Conservation (phyloP, 768 basidiomycete genomes). For the Tubosaeta sp. region DNA sequence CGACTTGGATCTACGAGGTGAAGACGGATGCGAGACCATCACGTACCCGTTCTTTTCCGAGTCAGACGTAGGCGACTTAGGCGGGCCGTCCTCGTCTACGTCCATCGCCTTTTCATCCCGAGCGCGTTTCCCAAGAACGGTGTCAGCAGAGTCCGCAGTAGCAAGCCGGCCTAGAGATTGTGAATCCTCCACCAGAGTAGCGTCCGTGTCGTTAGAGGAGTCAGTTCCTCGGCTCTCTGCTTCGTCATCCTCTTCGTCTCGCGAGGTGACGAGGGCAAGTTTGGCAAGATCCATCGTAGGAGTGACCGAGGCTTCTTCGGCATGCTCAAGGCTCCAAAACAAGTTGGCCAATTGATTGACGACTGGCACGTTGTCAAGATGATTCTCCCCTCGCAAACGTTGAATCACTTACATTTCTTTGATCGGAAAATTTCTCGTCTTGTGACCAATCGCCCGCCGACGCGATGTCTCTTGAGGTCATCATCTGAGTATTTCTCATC, state of each 20-base stretch:
- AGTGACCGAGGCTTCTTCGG: conserved; percentile 64
- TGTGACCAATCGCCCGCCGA: conserved; percentile 83
- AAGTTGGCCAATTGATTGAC: conserved; percentile 74
- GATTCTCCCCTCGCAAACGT: conserved; percentile 1
- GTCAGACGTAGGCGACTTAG: conserved; percentile 26
- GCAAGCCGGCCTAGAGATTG: conserved; percentile 27
- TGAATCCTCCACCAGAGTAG: conserved; percentile 80
- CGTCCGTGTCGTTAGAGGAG: conserved; percentile 83
- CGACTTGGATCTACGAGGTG: conserved; percentile 35
- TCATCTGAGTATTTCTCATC: conserved; percentile 77
- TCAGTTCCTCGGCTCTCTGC: conserved; percentile 68
- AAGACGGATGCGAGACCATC: conserved; percentile 35
- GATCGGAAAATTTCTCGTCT: conserved; percentile 78
- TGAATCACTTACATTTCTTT: conserved; percentile 62
- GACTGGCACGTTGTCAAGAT: conserved; percentile 44
- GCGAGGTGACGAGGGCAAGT: conserved; percentile 83
- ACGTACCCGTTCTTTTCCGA: conserved; percentile 43
- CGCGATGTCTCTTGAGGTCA: conserved; percentile 77
- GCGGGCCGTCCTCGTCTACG: conserved; percentile 42
- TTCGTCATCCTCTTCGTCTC: conserved; percentile 87
- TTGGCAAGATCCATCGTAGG: conserved; percentile 87
- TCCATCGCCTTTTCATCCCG: conserved; percentile 53
- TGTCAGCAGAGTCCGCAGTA: conserved; percentile 35
- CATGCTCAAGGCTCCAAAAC: conserved; percentile 71
- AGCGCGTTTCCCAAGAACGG: conserved; percentile 68